Evolutionary conservation across 2,329 filamentous ascomycete genomes (phyloP).

Genomic region (Paecilomyces fulvus): DNA sequence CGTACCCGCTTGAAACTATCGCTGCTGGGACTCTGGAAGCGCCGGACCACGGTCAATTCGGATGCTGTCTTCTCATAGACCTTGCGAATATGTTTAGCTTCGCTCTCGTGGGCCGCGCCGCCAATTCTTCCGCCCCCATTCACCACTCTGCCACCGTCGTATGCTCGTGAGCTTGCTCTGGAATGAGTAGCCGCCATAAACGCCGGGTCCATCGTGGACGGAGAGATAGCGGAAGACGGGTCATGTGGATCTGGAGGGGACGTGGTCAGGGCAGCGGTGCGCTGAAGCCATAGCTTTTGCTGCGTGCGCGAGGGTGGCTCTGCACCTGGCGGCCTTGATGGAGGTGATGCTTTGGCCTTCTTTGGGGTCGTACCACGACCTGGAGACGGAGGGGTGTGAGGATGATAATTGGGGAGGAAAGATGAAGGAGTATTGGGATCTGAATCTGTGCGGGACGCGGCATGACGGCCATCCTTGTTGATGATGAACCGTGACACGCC

Average conservation of each 20-base stretch:
- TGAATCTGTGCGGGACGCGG: slow-evolving; percentile 32
- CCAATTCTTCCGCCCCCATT: slow-evolving; percentile 22
- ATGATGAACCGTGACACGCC: slow-evolving; percentile 39
- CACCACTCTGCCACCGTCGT: slow-evolving; percentile 20
- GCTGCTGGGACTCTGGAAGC: slow-evolving; percentile 36
- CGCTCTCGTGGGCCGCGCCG: slow-evolving; percentile 21
- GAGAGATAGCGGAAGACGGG: slow-evolving; percentile 19
- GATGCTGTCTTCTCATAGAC: slow-evolving; percentile 36
- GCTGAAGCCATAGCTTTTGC: slow-evolving; percentile 41
- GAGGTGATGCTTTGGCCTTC: slow-evolving; percentile 24
- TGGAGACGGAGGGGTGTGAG: slow-evolving; percentile 37
- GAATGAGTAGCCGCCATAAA: slow-evolving; percentile 21
- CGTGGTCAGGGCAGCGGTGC: slow-evolving; percentile 36
- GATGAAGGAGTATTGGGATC: slow-evolving; percentile 39
- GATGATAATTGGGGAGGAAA: slow-evolving; percentile 40
- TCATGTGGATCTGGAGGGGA: slow-evolving; percentile 35
- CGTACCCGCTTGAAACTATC: slow-evolving; percentile 35
- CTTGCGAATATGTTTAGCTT: slow-evolving; percentile 33
- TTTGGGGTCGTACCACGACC: slow-evolving; percentile 16
- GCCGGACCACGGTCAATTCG: slow-evolving; percentile 37
- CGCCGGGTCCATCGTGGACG: slow-evolving; percentile 27
- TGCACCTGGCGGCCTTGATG: slow-evolving; percentile 24
- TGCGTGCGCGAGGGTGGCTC: slow-evolving; percentile 39
- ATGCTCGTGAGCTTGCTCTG: slow-evolving; percentile 20
- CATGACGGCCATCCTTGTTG: slow-evolving; percentile 22